These are phyloP conservation scores for Eutrema japonicum DNA, from an alignment of 345 rosid species.

Conservation along the genomic window DNA sequence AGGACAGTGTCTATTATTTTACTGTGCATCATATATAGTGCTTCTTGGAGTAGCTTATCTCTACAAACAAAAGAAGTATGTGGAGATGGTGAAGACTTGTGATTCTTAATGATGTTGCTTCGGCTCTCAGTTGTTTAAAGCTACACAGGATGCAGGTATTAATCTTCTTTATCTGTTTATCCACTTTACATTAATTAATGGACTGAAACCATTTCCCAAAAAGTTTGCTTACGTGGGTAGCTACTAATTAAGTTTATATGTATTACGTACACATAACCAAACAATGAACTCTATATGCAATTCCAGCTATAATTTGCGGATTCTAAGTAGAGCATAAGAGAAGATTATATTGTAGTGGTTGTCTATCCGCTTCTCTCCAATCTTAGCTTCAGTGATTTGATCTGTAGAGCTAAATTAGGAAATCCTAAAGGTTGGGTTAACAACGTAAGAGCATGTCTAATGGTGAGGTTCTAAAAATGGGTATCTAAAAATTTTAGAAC, in stretches of 20 bases:
- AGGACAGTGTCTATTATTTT: too few relatives aligned
- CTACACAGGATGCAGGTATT: slow-evolving; percentile 18
- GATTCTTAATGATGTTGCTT: too few relatives aligned
- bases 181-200: neutral
- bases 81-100: too few relatives aligned
- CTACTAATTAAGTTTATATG: slow-evolving; percentile 15
- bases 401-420: slow-evolving; percentile 1
- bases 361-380: too few relatives aligned
- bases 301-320: neutral
- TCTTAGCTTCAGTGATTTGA: too few relatives aligned
- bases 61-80: too few relatives aligned
- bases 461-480: too few relatives aligned
- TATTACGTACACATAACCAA: neutral
- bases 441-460: slow-evolving; percentile 27
- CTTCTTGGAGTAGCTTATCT: too few relatives aligned
- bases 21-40: too few relatives aligned
- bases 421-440: slow-evolving; percentile 5
- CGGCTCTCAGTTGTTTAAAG: slow-evolving; percentile 1
- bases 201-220: neutral
- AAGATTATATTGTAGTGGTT: neutral
- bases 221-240: too few relatives aligned
- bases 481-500: too few relatives aligned
- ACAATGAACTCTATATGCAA: neutral
- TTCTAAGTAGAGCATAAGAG: slow-evolving; percentile 2
- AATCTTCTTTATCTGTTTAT: neutral